Evolutionary conservation across 129 eudicot genomes (phyloP), one percentile per base, ranked within the genome.

Genomic region (Oenanthe sinensis): DNA sequence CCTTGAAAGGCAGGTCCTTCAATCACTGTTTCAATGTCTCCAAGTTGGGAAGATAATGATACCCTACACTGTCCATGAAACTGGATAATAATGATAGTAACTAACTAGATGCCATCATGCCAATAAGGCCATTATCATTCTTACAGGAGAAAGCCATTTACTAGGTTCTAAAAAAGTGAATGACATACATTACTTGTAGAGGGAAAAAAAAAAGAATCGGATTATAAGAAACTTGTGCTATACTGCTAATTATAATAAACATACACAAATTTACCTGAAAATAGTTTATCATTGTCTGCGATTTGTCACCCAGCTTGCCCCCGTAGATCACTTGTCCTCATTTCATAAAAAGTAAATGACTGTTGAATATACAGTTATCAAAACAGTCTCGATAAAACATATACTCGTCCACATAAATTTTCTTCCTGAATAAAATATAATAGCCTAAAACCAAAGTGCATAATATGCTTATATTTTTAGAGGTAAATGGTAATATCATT

Each of bases 321-420:
- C 96, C 97, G 74, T 93, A 93, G 63, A 91, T 91, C 65, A 91
- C 90, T 74, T 77, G 84, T 15, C 98, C 98, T 33, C 98, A 89
- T 82, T 93, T 93, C 97, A 93, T 80, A 46, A 93, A 83, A 76
- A 93, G 91, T 50, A 93, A 87, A 97, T 93, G 88, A 33, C 42
- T 42, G 63, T 81, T 78, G 81, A 68, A 22, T 78, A 55, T 28
- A 55, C 4, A 30, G 26, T 60, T 14, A 52, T 52, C 1, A 49
- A 74, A 16, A 76, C 33, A 37, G 3, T 39, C 4, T 39, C 22
- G 79, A 42, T 26, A 5, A 6, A 50, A 30, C 75, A 24, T 19
- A 55, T 55, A 55, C 65, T 17, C 10, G 17, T 47, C 52, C 17
- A 14, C 52, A 47, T 47, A 47, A 13, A 17, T 47, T 47, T 47